Conservation (phyloP, 805 yeast genomes). For the Cyberlindnera lachancei region DNA sequence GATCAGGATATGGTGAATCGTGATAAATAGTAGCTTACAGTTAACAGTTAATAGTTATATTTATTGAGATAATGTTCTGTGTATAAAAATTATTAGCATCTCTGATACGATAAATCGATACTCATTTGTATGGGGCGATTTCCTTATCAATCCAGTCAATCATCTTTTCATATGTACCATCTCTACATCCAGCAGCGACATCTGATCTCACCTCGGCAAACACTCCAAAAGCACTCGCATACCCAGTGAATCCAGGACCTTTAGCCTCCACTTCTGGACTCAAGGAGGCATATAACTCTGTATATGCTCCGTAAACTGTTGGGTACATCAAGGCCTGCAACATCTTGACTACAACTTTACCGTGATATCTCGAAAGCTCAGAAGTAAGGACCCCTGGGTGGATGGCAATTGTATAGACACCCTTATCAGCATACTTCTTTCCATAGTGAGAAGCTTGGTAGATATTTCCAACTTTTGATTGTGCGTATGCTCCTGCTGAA, state of each 20-base stretch:
- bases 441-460: constrained; percentile 32
- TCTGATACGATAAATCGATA: too few relatives aligned
- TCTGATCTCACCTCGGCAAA: constrained; percentile 31
- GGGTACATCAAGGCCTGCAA: constrained; percentile 2
- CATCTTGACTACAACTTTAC: neutral
- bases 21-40: too few relatives aligned
- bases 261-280: constrained; percentile 28
- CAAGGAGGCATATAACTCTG: constrained; percentile 37
- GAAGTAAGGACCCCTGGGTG: constrained; percentile 36
- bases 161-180: constrained; percentile 26
- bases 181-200: constrained; percentile 24
- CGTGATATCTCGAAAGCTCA: constrained; percentile 25
- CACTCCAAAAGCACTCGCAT: constrained; percentile 36
- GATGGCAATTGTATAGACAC: constrained; percentile 27
- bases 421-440: constrained; percentile 18
- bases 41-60: too few relatives aligned
- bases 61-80: too few relatives aligned
- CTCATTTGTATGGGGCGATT: constrained; percentile 8
- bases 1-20: too few relatives aligned
- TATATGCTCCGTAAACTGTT: constrained; percentile 32
- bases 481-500: constrained; percentile 23
- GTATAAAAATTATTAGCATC: too few relatives aligned
- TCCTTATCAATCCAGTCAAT: constrained; percentile 29
- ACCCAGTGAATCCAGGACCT: constrained; percentile 25
- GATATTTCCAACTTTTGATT: constrained; percentile 35